Evolutionary conservation across 2,329 filamentous ascomycete species (phyloP).

Genomic region (Stemphylium lycopersici): DNA sequence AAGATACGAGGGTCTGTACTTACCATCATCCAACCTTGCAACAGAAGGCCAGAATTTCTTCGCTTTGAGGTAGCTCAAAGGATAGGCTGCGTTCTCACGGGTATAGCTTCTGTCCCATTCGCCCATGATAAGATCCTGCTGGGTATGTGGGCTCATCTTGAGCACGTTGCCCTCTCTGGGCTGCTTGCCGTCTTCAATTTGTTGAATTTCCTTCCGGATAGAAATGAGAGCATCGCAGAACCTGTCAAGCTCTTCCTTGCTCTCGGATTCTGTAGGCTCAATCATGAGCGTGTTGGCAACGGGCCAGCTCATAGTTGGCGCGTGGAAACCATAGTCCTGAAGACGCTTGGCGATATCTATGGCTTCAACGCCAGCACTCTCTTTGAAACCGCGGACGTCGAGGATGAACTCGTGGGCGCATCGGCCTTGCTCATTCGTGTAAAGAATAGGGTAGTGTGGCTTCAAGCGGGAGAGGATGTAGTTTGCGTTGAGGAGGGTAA

Average conservation of each 20-base stretch:
- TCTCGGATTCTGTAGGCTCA: slow-evolving; percentile 93
- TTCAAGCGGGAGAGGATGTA: slow-evolving; percentile 90
- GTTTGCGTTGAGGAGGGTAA: slow-evolving; percentile 95
- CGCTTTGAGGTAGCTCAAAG: slow-evolving; percentile 79
- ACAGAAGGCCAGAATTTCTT: slow-evolving; percentile 98
- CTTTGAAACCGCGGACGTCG: slow-evolving; percentile 83
- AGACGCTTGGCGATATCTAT: slow-evolving; percentile 96
- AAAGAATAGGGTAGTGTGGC: slow-evolving; percentile 87
- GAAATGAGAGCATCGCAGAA: slow-evolving; percentile 89
- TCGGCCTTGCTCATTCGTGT: slow-evolving; percentile 84
- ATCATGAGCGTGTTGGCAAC: slow-evolving; percentile 97
- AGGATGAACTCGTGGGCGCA: slow-evolving; percentile 98
- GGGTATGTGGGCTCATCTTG: slow-evolving; percentile 86
- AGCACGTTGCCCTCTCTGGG: slow-evolving; percentile 81
- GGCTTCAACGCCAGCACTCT: slow-evolving; percentile 81
- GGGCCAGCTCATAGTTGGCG: slow-evolving; percentile 96
- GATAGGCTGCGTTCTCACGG: slow-evolving; percentile 85
- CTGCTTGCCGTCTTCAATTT: slow-evolving; percentile 78
- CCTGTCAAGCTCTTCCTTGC: slow-evolving; percentile 87
- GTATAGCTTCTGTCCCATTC: slow-evolving; percentile 86
- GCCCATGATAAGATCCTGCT: slow-evolving; percentile 75
- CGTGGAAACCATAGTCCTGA: slow-evolving; percentile 97
- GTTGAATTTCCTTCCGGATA: slow-evolving; percentile 84
- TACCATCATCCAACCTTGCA: slow-evolving; percentile 85
- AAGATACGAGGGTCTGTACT: slow-evolving; percentile 42